A percentile compares a stretch with the other conserved stretches of the same genome.
These are phyloP conservation scores for Gautieria morchelliformis DNA, from an alignment of 768 basidiomycete species.

Conservation along the genomic window DNA sequence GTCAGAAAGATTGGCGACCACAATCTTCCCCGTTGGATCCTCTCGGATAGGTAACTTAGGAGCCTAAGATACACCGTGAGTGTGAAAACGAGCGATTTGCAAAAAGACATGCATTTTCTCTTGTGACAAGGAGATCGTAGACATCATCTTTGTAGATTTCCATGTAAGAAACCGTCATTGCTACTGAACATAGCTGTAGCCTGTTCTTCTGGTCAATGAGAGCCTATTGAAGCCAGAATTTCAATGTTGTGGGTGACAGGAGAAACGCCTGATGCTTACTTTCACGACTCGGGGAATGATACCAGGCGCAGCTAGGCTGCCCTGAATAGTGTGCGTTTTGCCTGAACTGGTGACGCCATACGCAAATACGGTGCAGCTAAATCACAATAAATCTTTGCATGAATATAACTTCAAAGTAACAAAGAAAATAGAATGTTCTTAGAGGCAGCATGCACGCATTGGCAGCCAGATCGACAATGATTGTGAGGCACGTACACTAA, in stretches of 20 bases:
- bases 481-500: conserved; percentile 38
- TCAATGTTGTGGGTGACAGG: neutral
- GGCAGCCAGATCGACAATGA: neutral
- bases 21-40: conserved; percentile 41
- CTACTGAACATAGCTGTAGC: conserved; percentile 33
- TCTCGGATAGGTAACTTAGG: conserved; percentile 48
- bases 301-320: conserved; percentile 60
- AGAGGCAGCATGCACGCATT: neutral
- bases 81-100: neutral
- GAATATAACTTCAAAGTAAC: neutral
- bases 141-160: conserved; percentile 91
- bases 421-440: neutral
- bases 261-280: conserved; percentile 27
- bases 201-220: conserved; percentile 44
- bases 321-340: conserved; percentile 93
- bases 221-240: conserved; percentile 24
- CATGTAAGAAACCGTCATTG: conserved; percentile 63
- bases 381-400: conserved; percentile 44
- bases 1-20: conserved; percentile 42
- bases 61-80: conserved; percentile 24
- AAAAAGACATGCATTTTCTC: conserved; percentile 46
- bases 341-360: conserved; percentile 89
- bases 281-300: conserved; percentile 78
- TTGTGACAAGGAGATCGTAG: conserved; percentile 71
- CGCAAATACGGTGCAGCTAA: conserved; percentile 58